Base-by-base conservation (phyloP, 2,329 filamentous ascomycete species). In the Nigrospora osmanthi region DNA sequence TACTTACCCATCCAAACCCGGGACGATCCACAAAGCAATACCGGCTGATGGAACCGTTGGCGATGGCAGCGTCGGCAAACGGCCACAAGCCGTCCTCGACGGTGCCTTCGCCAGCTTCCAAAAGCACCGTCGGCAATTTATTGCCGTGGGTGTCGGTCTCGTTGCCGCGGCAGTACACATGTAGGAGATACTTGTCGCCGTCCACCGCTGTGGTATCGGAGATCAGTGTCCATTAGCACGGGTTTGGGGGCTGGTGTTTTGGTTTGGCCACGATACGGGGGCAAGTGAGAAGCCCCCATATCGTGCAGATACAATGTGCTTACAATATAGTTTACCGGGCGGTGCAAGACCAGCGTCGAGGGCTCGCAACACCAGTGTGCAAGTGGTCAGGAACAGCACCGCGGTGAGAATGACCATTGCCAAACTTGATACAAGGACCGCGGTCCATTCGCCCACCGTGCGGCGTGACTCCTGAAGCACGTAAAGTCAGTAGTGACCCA, bases 1-100 rank as follows among this genome's bases (percentile, higher is more conserved):
- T 9, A 57, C 66, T 56, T 54, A 70, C 67, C 83, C 89, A 95
- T 7, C 78, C 91, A 45, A 91, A 78, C 2, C 93, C 93, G 1
- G 93, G 93, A 17, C 93, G 85, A 61, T 98, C 93, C 61, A 88
- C 90, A 65, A 95, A 96, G 73, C 93, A 98, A 69, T 95, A 97
- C 48, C 91, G 82, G 45, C 74, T 71, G 55, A 98, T 93, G 38
- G 85, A 87, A 35, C 88, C 87, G 56, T 93, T 93, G 51, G 80
- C 73, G 52, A 89, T 72, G 1, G 86, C 82, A 45, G 81, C 74
- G 47, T 89, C 80, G 11, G 89, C 87, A 68, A 95, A 88, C 44
- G 83, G 77, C 68, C 89, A 85, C 45, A 98, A 74, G 7, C 84
- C 81, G 54, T 86, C 71, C 61, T 95, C 89, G 14, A 89, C 83